A percentile compares a stretch with the other conserved stretches of the same genome.
Evolutionary conservation across 345 rosid genomes (phyloP).

Genomic region (Reutealis trisperma): DNA sequence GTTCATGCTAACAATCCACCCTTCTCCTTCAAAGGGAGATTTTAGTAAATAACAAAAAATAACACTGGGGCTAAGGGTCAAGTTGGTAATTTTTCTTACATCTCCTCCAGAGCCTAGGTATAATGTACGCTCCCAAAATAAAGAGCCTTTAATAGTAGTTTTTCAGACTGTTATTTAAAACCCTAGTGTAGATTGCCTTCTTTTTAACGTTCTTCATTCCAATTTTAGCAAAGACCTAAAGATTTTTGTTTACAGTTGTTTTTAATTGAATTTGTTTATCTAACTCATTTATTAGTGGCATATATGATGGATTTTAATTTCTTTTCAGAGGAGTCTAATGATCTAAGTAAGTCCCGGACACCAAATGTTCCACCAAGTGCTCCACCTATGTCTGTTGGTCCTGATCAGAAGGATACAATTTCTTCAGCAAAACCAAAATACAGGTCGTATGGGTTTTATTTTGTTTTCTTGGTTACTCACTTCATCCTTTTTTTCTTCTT

Average conservation of each 20-base stretch:
- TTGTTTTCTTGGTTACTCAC: neutral
- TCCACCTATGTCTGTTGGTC: neutral
- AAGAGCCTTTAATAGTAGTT: no score
- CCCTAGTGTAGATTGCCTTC: neutral
- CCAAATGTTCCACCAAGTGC: constrained; percentile 27
- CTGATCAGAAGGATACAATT: neutral
- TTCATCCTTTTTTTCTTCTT: neutral
- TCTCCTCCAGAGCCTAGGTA: neutral
- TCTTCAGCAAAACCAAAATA: constrained; percentile 46
- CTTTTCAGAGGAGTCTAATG: constrained; percentile 32
- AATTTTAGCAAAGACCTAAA: neutral
- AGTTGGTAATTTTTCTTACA: neutral
- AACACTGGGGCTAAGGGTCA: neutral
- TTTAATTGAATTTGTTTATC: neutral
- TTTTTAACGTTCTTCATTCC: neutral
- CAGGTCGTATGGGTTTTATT: constrained; percentile 40
- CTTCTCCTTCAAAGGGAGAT: neutral
- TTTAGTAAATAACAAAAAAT: neutral
- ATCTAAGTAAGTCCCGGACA: constrained; percentile 19
- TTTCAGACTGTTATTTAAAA: no score
- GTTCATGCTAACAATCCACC: neutral
- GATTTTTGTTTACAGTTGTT: neutral
- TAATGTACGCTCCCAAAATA: no score
- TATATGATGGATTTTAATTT: neutral
- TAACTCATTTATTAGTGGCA: neutral